Percentiles rank a stretch among this genome's conserved stretches.
These are phyloP conservation scores for Vigna unguiculata DNA, from an alignment of 306 rosid genomes.

Conservation along the genomic window DNA sequence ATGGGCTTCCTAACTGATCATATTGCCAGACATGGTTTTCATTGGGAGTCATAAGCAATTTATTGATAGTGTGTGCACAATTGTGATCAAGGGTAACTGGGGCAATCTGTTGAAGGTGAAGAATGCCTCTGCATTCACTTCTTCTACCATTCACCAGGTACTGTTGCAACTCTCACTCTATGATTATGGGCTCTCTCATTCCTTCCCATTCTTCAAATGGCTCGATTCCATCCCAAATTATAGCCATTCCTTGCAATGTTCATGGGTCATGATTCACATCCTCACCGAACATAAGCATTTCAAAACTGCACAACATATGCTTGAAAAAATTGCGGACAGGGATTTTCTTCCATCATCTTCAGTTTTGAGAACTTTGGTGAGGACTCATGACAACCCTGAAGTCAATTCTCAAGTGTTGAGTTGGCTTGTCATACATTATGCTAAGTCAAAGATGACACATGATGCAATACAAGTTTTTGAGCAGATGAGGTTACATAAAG, in stretches of 20 bases:
- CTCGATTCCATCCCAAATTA: constrained; percentile 60
- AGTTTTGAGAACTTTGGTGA: constrained; percentile 70
- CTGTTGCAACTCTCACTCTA: constrained; percentile 62
- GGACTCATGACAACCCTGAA: constrained; percentile 57
- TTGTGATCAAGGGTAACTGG: constrained; percentile 76
- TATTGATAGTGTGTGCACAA: constrained; percentile 56
- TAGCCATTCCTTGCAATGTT: constrained; percentile 74
- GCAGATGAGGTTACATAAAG: constrained; percentile 65
- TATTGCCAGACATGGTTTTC: constrained; percentile 40
- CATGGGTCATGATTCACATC: constrained; percentile 79
- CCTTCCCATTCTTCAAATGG: constrained; percentile 84
- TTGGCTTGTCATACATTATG: constrained; percentile 78
- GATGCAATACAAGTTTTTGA: constrained; percentile 85
- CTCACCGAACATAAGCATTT: constrained; percentile 66
- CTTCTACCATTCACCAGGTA: constrained; percentile 63
- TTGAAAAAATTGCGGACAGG: constrained; percentile 69
- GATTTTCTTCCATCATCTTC: constrained; percentile 76
- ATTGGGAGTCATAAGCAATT: constrained; percentile 46
- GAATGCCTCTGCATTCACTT: constrained; percentile 52
- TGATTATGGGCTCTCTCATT: constrained; percentile 54
- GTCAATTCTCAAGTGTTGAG: constrained; percentile 85
- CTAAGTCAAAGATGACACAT: constrained; percentile 64
- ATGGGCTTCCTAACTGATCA: constrained; percentile 28
- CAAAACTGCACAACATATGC: constrained; percentile 70
- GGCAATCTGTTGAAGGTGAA: constrained; percentile 61